phyloP scores from a whole-genome alignment of 1,284 basidiomycete genomes.

The Limonomyces culmigenus region DNA sequence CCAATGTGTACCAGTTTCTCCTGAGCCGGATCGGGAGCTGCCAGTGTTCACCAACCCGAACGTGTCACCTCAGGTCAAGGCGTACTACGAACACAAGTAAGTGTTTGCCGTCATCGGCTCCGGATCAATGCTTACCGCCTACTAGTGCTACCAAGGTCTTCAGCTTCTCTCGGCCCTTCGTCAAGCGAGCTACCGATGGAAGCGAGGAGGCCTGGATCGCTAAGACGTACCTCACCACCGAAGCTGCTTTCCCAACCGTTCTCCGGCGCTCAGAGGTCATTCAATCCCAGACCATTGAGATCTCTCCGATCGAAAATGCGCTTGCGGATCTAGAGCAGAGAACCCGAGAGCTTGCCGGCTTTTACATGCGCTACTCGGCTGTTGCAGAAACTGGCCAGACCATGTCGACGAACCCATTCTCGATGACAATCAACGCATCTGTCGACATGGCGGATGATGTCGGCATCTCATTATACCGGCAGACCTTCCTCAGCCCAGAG shows the following conservation, averaged over 20 bases:
- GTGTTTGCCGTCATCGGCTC: conserved; percentile 19
- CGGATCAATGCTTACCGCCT: conserved; percentile 2
- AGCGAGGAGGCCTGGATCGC: conserved; percentile 76
- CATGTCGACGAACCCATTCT: conserved; percentile 69
- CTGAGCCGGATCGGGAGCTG: conserved; percentile 68
- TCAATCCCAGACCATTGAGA: conserved; percentile 57
- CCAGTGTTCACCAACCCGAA: conserved; percentile 79
- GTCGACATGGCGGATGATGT: conserved; percentile 74
- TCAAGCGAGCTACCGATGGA: conserved; percentile 40
- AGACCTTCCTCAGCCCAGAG: conserved; percentile 58
- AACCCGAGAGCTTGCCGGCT: conserved; percentile 55
- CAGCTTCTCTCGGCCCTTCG: conserved; percentile 57
- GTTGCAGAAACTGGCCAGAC: conserved; percentile 61
- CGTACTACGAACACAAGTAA: conserved; percentile 87
- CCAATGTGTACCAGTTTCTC: conserved; percentile 73
- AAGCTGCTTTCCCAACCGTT: conserved; percentile 86
- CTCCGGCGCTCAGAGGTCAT: conserved; percentile 82
- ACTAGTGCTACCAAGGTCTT: conserved; percentile 60
- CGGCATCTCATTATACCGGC: conserved; percentile 65
- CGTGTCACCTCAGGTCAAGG: conserved; percentile 64
- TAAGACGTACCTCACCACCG: conserved; percentile 75
- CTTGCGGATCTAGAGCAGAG: conserved; percentile 66
- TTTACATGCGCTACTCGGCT: conserved; percentile 58
- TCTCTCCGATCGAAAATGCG: conserved; percentile 80
- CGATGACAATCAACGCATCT: conserved; percentile 76